These are phyloP conservation scores for Leccinum barrowsii DNA, from an alignment of 768 basidiomycete species.

Conservation along the genomic window DNA sequence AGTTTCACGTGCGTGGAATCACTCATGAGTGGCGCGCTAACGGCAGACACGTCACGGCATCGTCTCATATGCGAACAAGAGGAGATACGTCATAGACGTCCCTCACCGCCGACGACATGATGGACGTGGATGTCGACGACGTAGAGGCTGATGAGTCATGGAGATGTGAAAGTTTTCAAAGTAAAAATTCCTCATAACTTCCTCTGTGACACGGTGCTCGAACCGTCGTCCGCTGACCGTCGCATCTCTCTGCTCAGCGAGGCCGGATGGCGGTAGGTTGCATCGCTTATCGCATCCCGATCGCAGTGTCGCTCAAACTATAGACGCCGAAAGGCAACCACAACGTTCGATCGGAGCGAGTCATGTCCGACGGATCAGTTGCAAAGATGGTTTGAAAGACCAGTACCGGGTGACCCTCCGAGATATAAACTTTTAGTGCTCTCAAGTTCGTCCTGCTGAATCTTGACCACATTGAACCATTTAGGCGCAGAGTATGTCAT, in stretches of 20 bases:
- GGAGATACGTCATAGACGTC: slow-evolving; percentile 58
- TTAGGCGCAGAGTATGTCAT: neutral
- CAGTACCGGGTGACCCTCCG: slow-evolving; percentile 69
- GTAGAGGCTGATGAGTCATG: slow-evolving; percentile 42
- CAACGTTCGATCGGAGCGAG: slow-evolving; percentile 72
- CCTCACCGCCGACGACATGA: slow-evolving; percentile 63
- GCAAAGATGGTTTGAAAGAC: slow-evolving; percentile 89
- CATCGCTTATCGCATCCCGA: slow-evolving; percentile 67
- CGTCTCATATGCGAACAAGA: slow-evolving; percentile 61
- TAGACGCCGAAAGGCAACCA: slow-evolving; percentile 84
- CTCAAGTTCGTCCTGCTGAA: slow-evolving; percentile 87
- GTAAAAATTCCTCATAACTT: slow-evolving; percentile 35
- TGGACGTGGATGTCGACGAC: slow-evolving; percentile 67
- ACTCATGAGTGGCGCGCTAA: slow-evolving; percentile 52
- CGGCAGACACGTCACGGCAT: slow-evolving; percentile 40
- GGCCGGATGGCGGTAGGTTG: slow-evolving; percentile 70
- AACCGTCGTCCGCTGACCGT: slow-evolving; percentile 59
- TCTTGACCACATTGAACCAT: slow-evolving; percentile 57
- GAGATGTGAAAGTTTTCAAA: slow-evolving; percentile 78
- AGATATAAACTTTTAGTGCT: slow-evolving; percentile 39
- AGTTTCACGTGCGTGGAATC: slow-evolving; percentile 55
- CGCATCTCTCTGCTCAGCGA: slow-evolving; percentile 71
- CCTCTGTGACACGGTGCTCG: slow-evolving; percentile 27
- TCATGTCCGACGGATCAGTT: slow-evolving; percentile 64
- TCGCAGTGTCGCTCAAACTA: slow-evolving; percentile 77